Base-by-base conservation (phyloP, 2,329 filamentous ascomycete species). In the Pestalotiopsis sp. region DNA sequence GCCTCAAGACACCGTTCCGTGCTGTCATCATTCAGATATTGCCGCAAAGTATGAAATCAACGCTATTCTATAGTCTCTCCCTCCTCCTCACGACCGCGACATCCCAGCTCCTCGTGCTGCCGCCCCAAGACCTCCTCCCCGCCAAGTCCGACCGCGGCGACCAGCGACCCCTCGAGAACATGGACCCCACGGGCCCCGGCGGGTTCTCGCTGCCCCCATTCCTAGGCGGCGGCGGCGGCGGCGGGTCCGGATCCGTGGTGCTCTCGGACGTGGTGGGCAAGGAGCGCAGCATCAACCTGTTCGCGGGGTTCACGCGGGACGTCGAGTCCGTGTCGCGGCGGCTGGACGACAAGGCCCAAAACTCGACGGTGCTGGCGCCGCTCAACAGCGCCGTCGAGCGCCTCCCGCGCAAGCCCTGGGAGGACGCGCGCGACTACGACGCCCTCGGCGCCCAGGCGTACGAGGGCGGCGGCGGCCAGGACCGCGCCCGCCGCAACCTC, bases 281-380 rank as follows among this genome's bases (percentile, higher is more conserved):
- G 72, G 90, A 94, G 67, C 90, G 92, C 74, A 88, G 86, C 70
- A 92, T 97, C 77, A 94, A 94, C 72, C 91, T 95, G 73, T 98
- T 98, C 81, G 92, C 94, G 38, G 90, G 90, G 57, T 90, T 97
- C 76, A 91, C 92, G 4, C 90, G 94, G 69, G 91, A 95, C 76
- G 89, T 95, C 74, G 87, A 90, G 61, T 81, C 86, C n/a, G 86
- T 95, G 23, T 87, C 89, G 11, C 81, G 84, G 25, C 92, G 93
- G 0, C 87, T 98, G 14, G 88, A 92, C 74, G 87, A 94, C 77
- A 80, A 85, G 0, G 77, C 82, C 0, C 81, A 86, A 69, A 95
- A 95, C 78, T 93, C 93, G 17, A 98, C 94, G 2, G 90, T 98
- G 27, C 89, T 98, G 2, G 95, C 95, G 4, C 96, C 96, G 0